Evolutionary conservation across 306 rosid genomes (phyloP), one percentile per base, ranked within the genome.

Genomic region (Fragaria iinumae): DNA sequence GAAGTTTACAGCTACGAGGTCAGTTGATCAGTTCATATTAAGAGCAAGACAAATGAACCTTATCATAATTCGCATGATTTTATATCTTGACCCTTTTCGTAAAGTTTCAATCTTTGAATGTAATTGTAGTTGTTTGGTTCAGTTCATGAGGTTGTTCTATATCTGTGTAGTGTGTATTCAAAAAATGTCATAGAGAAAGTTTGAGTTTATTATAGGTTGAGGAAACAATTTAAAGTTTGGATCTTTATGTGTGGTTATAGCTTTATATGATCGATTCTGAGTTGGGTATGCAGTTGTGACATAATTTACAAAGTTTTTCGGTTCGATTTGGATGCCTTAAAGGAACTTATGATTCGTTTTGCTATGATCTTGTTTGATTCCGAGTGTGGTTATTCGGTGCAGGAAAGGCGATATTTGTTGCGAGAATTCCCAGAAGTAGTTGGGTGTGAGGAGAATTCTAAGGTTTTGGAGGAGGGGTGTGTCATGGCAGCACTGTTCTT

Each of bases 341-440:
- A 11, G 6, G n/a, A 27, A 52, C 29, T 48, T 44, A 41, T 21
- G 47, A 12, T 55, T 34, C 10, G 9, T 16, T 6, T 32, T 32
- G 4, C 34, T 32, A 32, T 29, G 36, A 18, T 73, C 45, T 20
- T 70, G 27, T 55, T 56, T 56, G 11, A 11, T 56, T 3, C 21
- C 13, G 43, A 43, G 2, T 55, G 17, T 73, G 44, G 36, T 72
- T 43, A 32, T 29, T 2, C 67, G 27, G 41, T 86, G 63, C 84
- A 93, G 96, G 96, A 95, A 80, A 89, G 97, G 56, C 88, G 98
- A 69, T 95, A 95, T 76, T 81, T 95, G 78, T 81, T 90, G 29
- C 90, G 89, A 85, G 98, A 95, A 79, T 95, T 92, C 74, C 96
- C 97, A 3, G 91, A 89, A 66, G 55, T 95, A 16, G 85, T 86